Percentiles rank a stretch among this genome's conserved stretches.
These are phyloP conservation scores for Erodium chrysanthum DNA, from an alignment of 441 rosid genomes.

Conservation along the genomic window DNA sequence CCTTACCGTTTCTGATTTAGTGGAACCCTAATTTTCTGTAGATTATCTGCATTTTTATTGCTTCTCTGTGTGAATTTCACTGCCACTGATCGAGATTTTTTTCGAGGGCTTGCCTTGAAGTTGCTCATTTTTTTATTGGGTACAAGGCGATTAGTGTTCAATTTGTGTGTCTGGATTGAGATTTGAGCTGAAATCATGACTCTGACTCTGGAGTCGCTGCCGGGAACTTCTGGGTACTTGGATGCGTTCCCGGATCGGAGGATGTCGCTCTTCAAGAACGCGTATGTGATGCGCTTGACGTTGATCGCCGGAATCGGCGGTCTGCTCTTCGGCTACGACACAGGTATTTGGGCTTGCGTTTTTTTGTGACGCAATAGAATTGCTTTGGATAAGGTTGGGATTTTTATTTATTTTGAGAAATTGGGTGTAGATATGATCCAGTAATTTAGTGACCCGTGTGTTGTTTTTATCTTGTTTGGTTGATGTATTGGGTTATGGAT, in stretches of 20 bases:
- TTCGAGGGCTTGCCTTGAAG: background rate
- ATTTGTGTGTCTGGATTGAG: background rate
- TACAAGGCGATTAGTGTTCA: background rate
- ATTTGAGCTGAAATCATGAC: background rate
- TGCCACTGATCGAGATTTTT: no score
- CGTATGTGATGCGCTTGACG: background rate
- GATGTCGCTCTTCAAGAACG: constrained; percentile 4
- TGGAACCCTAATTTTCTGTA: background rate
- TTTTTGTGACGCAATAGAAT: background rate
- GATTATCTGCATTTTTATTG: background rate
- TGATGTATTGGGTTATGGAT: background rate
- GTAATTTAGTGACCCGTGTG: background rate
- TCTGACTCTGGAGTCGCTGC: background rate
- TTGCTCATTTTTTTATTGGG: background rate
- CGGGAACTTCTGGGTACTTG: constrained; percentile 6
- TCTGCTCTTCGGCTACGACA: constrained; percentile 2
- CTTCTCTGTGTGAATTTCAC: no score
- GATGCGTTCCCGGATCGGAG: constrained; percentile 3
- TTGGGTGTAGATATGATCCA: background rate
- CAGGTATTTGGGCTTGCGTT: background rate
- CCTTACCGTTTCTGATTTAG: background rate
- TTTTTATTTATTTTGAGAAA: background rate
- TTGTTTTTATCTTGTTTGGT: background rate
- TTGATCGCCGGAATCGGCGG: constrained; percentile 5
- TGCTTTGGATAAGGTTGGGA: background rate